A percentile compares a stretch with the other conserved stretches of the same genome.
phyloP scores from a whole-genome alignment of 2,329 filamentous ascomycete species.

The Blastomyces gilchristii region DNA sequence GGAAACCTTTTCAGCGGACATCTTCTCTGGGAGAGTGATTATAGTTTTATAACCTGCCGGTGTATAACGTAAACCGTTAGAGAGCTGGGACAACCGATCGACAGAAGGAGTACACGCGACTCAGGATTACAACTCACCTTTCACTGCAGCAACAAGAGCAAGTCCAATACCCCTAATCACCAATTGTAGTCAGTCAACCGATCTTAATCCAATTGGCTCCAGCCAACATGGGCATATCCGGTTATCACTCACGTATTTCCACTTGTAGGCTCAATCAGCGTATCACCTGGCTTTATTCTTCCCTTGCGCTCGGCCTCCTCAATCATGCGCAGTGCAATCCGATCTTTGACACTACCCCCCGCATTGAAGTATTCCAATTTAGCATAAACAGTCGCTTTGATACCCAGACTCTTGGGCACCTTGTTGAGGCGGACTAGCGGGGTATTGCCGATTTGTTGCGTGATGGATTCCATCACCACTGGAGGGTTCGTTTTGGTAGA shows the following conservation, averaged over 20 bases:
- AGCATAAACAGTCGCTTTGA: slow-evolving; percentile 79
- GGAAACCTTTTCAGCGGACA: slow-evolving; percentile 96
- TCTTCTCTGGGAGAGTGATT: slow-evolving; percentile 97
- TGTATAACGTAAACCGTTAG: neutral
- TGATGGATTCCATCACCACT: slow-evolving; percentile 55
- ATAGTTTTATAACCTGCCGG: slow-evolving; percentile 74
- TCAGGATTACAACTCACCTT: slow-evolving; percentile 40
- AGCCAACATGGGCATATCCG: neutral
- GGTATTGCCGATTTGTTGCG: slow-evolving; percentile 86
- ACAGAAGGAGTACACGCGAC: neutral
- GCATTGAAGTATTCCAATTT: slow-evolving; percentile 93
- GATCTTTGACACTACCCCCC: slow-evolving; percentile 86
- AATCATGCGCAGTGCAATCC: slow-evolving; percentile 94
- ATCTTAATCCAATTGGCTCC: neutral
- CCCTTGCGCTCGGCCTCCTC: slow-evolving; percentile 86
- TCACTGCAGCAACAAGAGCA: slow-evolving; percentile 86
- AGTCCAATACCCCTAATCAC: slow-evolving; percentile 66
- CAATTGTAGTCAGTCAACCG: slow-evolving; percentile 20
- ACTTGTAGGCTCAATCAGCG: slow-evolving; percentile 92
- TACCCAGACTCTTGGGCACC: slow-evolving; percentile 80
- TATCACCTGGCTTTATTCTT: slow-evolving; percentile 93
- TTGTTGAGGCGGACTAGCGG: slow-evolving; percentile 91
- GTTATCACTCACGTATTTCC: slow-evolving; percentile 63
- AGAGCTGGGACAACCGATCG: neutral
- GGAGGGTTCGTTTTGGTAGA: slow-evolving; percentile 32